A percentile compares a stretch with the other conserved stretches of the same genome.
Evolutionary conservation across 768 basidiomycete species (phyloP).

Genomic region (Phylloporus sp.): DNA sequence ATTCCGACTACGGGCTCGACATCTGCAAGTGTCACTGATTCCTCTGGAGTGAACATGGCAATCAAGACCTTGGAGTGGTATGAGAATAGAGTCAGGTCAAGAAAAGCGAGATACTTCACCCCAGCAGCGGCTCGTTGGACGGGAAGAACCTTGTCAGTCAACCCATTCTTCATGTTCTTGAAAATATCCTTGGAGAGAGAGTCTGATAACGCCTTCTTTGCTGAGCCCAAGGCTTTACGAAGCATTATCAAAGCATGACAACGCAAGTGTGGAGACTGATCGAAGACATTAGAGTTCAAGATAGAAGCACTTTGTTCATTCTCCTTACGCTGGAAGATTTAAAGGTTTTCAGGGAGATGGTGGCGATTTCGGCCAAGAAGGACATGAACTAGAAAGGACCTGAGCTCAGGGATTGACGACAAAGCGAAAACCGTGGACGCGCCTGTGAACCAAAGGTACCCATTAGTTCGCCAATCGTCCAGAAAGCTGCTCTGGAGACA

Average conservation of each 20-base stretch:
- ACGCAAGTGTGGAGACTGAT: slow-evolving; percentile 74
- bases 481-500: slow-evolving; percentile 68
- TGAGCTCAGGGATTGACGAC: not conserved
- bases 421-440: slow-evolving; percentile 22
- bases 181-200: slow-evolving; percentile 71
- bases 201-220: slow-evolving; percentile 83
- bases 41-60: slow-evolving; percentile 55
- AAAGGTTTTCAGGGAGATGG: slow-evolving; percentile 60
- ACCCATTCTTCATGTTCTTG: slow-evolving; percentile 72
- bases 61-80: slow-evolving; percentile 43
- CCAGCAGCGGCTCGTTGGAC: slow-evolving; percentile 83
- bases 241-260: slow-evolving; percentile 77
- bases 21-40: slow-evolving; percentile 58
- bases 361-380: slow-evolving; percentile 81
- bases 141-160: slow-evolving; percentile 79
- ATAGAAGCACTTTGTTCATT: not conserved
- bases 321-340: slow-evolving; percentile 67
- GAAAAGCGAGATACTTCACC: slow-evolving; percentile 37
- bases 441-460: slow-evolving; percentile 79
- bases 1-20: slow-evolving; percentile 70
- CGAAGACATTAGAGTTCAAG: slow-evolving; percentile 6
- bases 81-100: slow-evolving; percentile 13
- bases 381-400: slow-evolving; percentile 78
- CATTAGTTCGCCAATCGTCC: slow-evolving; percentile 89
- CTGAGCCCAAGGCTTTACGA: slow-evolving; percentile 73